Evolutionary conservation across 495 filamentous ascomycete species (phyloP).

Genomic region (Hyaloscypha bicolor): DNA sequence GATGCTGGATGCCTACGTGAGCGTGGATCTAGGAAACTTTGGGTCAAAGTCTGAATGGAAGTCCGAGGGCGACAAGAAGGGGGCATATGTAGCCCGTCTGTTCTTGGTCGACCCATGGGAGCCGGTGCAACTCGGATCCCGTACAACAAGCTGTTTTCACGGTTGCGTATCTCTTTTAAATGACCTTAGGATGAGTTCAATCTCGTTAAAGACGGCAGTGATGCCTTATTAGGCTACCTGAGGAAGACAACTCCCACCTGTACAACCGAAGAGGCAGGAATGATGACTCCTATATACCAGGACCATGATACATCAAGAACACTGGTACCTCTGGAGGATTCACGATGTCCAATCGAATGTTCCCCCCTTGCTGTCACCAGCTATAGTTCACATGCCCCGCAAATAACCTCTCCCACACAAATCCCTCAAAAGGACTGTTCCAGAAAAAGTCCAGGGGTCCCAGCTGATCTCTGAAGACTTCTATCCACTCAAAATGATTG

Average conservation of each 20-base stretch:
- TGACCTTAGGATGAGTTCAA: neutral
- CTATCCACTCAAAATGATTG: neutral
- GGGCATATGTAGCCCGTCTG: too few relatives aligned
- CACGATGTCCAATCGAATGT: neutral
- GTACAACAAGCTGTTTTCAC: neutral
- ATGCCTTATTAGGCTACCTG: neutral
- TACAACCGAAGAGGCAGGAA: neutral
- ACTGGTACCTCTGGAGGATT: neutral
- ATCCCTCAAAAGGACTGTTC: neutral
- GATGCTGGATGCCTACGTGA: neutral
- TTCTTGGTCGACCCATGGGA: neutral
- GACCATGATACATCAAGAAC: too few relatives aligned
- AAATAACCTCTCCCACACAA: neutral
- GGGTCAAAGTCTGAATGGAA: neutral
- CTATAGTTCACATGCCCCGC: neutral
- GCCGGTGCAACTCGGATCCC: neutral
- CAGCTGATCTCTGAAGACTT: neutral
- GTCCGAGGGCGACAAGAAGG: too few relatives aligned
- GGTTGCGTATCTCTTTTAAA: neutral
- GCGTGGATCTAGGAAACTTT: neutral
- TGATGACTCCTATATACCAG: too few relatives aligned
- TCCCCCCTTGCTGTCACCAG: neutral
- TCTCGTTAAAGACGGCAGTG: neutral
- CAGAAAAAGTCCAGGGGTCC: neutral
- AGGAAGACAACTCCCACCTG: neutral